A percentile compares a stretch with the other conserved stretches of the same genome.
Evolutionary conservation across 2,329 filamentous ascomycete genomes (phyloP).

Genomic region (Phialophora expanda): DNA sequence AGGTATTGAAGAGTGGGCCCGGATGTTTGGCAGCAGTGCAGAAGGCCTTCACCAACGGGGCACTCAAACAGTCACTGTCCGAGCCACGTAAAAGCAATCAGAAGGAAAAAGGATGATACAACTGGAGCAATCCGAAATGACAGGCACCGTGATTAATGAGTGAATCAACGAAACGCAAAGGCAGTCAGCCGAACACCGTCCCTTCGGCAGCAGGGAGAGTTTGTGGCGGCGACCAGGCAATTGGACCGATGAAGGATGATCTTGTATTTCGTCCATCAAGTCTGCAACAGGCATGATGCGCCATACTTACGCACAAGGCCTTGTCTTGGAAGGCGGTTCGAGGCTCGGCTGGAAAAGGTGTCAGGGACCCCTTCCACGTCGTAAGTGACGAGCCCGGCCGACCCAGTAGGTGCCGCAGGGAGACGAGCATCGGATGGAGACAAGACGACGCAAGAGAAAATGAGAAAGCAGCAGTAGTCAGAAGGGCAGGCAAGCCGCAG

Average conservation of each 20-base stretch:
- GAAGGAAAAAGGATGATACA: conserved; percentile 20
- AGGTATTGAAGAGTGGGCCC: conserved; percentile 30
- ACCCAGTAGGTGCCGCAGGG: conserved; percentile 25
- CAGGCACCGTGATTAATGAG: conserved; percentile 27
- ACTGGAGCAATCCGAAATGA: conserved; percentile 30
- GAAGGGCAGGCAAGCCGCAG: conserved; percentile 37
- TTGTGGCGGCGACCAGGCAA: conserved; percentile 34
- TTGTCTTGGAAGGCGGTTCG: conserved; percentile 40
- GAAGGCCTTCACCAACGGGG: conserved; percentile 26
- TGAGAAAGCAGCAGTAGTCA: conserved; percentile 26
- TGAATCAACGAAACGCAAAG: conserved; percentile 27
- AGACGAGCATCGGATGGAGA: conserved; percentile 21
- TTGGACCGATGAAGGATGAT: conserved; percentile 32
- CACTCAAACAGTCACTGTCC: conserved; percentile 31
- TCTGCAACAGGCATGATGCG: conserved; percentile 23
- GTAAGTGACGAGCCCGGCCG: conserved; percentile 31
- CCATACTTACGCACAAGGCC: conserved; percentile 20
- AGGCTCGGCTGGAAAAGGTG: conserved; percentile 37
- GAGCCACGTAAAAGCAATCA: conserved; percentile 23
- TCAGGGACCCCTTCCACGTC: conserved; percentile 19
- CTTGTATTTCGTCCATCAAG: conserved; percentile 32
- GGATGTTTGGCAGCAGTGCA: conserved; percentile 18
- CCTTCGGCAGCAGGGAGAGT: conserved; percentile 29
- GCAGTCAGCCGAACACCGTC: conserved; percentile 37
- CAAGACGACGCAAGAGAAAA: conserved; percentile 17